phyloP scores from a whole-genome alignment of 176 grass and related monocot genomes.

The barley (Hordeum vulgare) region DNA sequence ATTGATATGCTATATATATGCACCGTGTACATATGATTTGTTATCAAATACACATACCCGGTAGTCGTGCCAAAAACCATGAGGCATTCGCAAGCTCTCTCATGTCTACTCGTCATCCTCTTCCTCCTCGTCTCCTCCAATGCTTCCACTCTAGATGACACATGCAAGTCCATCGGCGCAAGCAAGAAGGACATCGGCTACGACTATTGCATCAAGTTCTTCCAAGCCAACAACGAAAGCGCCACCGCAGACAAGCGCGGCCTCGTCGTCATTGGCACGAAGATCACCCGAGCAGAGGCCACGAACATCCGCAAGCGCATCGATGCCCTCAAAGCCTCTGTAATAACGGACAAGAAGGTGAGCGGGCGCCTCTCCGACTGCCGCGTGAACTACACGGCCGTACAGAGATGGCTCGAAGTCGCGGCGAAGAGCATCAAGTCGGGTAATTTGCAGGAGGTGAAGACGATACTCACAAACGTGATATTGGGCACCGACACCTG shows the following conservation, averaged over 20 bases:
- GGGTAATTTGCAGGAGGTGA: constrained; percentile 4
- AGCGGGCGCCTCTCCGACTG: constrained; percentile 17
- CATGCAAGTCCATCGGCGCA: constrained; percentile 39
- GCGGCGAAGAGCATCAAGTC: background rate
- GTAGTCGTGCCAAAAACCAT: background rate
- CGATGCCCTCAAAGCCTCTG: constrained; percentile 25
- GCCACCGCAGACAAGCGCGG: constrained; percentile 22
- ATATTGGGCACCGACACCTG: constrained; percentile 24
- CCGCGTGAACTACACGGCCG: constrained; percentile 24
- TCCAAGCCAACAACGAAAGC: constrained; percentile 23
- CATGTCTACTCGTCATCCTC: background rate
- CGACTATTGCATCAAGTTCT: constrained; percentile 49
- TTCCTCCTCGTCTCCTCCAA: background rate
- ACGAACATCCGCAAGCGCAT: constrained; percentile 2
- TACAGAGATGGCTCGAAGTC: background rate
- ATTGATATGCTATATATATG: background rate
- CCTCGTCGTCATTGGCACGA: constrained; percentile 40
- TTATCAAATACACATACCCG: background rate
- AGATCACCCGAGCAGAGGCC: background rate
- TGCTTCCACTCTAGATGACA: constrained; percentile 35
- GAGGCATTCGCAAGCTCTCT: constrained; percentile 10
- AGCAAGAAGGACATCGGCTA: constrained; percentile 8
- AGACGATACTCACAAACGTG: constrained; percentile 14
- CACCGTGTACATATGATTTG: background rate
- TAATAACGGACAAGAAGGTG: constrained; percentile 17